These are phyloP conservation scores for Aethionema arabicum DNA, from an alignment of 345 rosid species.

Conservation along the genomic window DNA sequence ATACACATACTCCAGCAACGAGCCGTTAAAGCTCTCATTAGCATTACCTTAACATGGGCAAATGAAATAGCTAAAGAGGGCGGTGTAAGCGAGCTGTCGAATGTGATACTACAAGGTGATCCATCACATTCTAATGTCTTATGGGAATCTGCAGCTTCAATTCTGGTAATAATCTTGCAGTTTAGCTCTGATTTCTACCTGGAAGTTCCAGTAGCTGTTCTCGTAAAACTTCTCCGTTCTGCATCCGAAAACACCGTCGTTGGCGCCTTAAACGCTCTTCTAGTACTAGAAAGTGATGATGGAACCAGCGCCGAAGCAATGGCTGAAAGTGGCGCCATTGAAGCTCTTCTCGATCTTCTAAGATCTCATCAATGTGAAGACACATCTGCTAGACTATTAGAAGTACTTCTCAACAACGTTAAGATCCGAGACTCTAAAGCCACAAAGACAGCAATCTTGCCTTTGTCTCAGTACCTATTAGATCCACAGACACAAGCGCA, in stretches of 20 bases:
- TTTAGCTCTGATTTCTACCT: slow-evolving; percentile 93
- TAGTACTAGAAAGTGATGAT: slow-evolving; percentile 94
- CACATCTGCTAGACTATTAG: slow-evolving; percentile 91
- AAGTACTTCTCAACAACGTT: slow-evolving; percentile 90
- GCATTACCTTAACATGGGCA: slow-evolving; percentile 87
- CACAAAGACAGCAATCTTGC: slow-evolving; percentile 84
- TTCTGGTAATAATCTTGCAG: slow-evolving; percentile 79
- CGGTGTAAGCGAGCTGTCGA: slow-evolving; percentile 88
- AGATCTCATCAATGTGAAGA: slow-evolving; percentile 97
- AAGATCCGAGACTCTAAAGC: slow-evolving; percentile 94
- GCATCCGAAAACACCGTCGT: slow-evolving; percentile 76
- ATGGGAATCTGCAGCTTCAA: slow-evolving; percentile 97
- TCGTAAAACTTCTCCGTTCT: slow-evolving; percentile 86
- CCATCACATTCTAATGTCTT: slow-evolving; percentile 86
- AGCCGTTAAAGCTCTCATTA: slow-evolving; percentile 94
- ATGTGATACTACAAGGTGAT: slow-evolving; percentile 91
- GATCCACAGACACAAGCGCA: slow-evolving; percentile 99
- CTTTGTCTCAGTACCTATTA: slow-evolving; percentile 90
- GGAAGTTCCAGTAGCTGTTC: slow-evolving; percentile 95
- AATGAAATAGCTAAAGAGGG: slow-evolving; percentile 97
- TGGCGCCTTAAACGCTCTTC: slow-evolving; percentile 92
- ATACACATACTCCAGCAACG: slow-evolving; percentile 91
- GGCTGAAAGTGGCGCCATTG: slow-evolving; percentile 99
- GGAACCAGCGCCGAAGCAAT: slow-evolving; percentile 97
- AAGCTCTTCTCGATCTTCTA: slow-evolving; percentile 94